These are phyloP conservation scores for Calonectria ilicicola DNA, from an alignment of 2,329 filamentous ascomycete genomes.

Conservation along the genomic window DNA sequence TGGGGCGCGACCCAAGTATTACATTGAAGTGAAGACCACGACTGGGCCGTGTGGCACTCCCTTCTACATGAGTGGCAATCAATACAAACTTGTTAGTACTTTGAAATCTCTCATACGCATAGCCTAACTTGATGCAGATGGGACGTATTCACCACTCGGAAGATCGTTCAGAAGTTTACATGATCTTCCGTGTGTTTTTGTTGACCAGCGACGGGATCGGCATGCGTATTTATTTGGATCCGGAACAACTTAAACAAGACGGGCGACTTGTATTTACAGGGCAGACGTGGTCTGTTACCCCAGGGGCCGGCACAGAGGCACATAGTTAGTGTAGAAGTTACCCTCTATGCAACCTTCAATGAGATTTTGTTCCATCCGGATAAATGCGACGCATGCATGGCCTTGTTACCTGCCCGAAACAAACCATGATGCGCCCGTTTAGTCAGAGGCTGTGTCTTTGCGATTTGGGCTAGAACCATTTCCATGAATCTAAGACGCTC, in stretches of 20 bases:
- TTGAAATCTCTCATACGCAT: neutral
- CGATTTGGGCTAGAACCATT: neutral
- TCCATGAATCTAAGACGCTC: too few relatives aligned
- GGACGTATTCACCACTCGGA: constrained; percentile 22
- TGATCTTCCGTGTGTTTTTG: constrained; percentile 33
- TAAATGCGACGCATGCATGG: neutral
- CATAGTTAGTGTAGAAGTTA: neutral
- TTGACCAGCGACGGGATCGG: constrained; percentile 23
- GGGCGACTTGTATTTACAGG: constrained; percentile 30
- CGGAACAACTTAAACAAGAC: constrained; percentile 29
- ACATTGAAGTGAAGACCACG: constrained; percentile 64
- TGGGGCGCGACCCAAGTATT: constrained; percentile 51
- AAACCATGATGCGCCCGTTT: neutral
- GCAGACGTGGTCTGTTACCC: constrained; percentile 31
- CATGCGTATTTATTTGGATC: constrained; percentile 31
- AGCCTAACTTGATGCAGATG: constrained; percentile 25
- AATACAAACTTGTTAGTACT: constrained; percentile 53
- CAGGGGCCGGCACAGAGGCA: neutral
- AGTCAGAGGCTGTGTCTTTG: neutral
- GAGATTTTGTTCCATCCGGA: neutral
- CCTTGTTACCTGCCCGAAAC: neutral
- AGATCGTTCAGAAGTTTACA: constrained; percentile 25
- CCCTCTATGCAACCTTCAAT: too few relatives aligned
- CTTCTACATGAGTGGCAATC: constrained; percentile 59
- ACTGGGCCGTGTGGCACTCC: constrained; percentile 49